A percentile compares a stretch with the other conserved stretches of the same genome.
Conservation (phyloP, 352 stramenopile species). For the Pythium vanterpoolii region DNA sequence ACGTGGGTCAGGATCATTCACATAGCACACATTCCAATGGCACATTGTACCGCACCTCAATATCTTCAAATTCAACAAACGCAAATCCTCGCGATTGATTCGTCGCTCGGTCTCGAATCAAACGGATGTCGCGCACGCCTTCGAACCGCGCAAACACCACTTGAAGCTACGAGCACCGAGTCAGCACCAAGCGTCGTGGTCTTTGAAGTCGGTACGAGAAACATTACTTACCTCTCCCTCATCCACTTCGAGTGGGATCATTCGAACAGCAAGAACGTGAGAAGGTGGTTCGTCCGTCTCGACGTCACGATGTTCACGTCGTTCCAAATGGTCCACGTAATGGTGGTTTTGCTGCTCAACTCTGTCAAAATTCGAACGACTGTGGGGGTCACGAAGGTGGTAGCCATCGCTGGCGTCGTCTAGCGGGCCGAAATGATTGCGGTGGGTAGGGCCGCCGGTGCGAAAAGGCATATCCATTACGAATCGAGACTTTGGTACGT, state of each 20-base stretch:
- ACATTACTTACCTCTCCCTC: conserved; percentile 58
- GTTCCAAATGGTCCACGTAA: neutral
- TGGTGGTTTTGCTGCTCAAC: neutral
- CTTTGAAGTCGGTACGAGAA: neutral
- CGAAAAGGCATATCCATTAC: conserved; percentile 21
- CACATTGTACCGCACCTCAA: conserved; percentile 37
- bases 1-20: neutral
- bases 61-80: conserved; percentile 73
- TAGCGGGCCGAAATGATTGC: neutral
- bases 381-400: neutral
- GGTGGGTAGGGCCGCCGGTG: neutral
- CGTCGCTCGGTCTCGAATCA: conserved; percentile 70
- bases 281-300: conserved; percentile 32
- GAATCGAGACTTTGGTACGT: conserved; percentile 24
- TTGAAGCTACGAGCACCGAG: conserved; percentile 49
- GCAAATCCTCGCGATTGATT: conserved; percentile 69
- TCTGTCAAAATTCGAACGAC: neutral
- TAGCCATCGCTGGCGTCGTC: neutral
- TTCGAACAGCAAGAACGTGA: conserved; percentile 63
- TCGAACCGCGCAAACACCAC: conserved; percentile 62
- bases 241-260: conserved; percentile 65
- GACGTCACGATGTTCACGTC: conserved; percentile 8
- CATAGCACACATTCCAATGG: neutral
- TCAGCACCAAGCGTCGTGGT: neutral
- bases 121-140: conserved; percentile 61